phyloP scores from a whole-genome alignment of 2,329 filamentous ascomycete species.

The Sporothrix inflata region DNA sequence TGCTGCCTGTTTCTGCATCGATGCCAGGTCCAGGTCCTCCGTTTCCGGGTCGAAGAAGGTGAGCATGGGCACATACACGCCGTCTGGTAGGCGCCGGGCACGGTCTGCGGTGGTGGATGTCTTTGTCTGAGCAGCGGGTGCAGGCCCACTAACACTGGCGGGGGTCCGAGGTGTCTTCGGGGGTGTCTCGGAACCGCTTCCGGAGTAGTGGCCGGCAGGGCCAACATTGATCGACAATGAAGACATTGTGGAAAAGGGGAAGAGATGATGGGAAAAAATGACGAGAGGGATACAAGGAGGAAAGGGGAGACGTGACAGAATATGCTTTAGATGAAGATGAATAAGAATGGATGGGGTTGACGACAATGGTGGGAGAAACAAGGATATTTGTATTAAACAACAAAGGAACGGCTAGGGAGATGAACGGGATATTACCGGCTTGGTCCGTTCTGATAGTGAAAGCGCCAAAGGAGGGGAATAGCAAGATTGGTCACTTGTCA shows the following conservation, averaged over 20 bases:
- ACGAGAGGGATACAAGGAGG: neutral
- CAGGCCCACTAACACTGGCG: neutral
- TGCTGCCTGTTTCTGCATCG: constrained; percentile 56
- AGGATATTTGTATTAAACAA: constrained; percentile 10
- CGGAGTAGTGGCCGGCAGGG: neutral
- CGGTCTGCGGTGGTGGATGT: neutral
- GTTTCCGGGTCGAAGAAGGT: constrained; percentile 59
- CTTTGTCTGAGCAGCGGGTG: neutral
- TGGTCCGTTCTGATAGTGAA: neutral
- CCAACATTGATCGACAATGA: constrained; percentile 11
- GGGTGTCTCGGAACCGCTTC: constrained; percentile 10
- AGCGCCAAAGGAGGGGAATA: neutral
- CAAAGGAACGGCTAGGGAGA: neutral
- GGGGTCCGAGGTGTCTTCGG: constrained; percentile 14
- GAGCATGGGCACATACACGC: constrained; percentile 66
- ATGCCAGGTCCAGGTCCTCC: constrained; percentile 59
- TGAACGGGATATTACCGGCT: neutral
- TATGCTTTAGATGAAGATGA: neutral
- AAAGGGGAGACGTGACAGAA: neutral
- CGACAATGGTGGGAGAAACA: neutral
- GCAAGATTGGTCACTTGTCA: neutral
- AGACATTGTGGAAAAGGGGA: constrained; percentile 5
- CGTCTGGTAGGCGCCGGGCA: constrained; percentile 36
- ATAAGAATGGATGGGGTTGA: neutral
- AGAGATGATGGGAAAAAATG: neutral